Conservation (phyloP, 257 asterid species). For the Solanum etuberosum region DNA sequence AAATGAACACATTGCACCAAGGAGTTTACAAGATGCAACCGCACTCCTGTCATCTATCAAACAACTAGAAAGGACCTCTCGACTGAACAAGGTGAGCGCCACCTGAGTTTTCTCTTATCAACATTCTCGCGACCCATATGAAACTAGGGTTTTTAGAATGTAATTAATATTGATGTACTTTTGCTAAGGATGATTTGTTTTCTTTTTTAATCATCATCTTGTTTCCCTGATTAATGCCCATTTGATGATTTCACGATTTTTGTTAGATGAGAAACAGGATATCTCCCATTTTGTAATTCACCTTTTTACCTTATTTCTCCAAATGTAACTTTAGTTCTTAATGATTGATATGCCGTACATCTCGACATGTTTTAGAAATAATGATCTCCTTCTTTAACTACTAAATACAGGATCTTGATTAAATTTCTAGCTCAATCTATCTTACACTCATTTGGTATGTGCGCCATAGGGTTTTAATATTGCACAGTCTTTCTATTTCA, state of each 20-base stretch:
- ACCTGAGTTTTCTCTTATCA: not conserved
- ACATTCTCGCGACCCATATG: not conserved
- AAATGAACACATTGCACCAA: not conserved
- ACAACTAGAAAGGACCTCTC: not conserved
- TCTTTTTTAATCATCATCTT: not conserved
- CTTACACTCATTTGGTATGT: not conserved
- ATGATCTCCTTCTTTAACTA: not conserved
- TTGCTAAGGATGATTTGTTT: not conserved
- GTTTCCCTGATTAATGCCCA: not conserved
- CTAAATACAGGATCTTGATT: not conserved
- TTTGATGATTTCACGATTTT: not conserved
- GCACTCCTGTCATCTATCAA: not conserved
- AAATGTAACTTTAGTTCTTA: not conserved
- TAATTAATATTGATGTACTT: not conserved
- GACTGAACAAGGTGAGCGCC: not conserved
- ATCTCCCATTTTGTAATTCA: not conserved
- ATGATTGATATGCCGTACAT: not conserved
- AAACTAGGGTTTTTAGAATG: not conserved
- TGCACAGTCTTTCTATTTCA: not conserved
- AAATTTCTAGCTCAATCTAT: not conserved
- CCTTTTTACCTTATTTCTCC: not conserved
- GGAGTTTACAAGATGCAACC: not conserved
- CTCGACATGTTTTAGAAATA: not conserved
- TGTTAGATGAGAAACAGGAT: not conserved
- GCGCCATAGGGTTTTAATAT: not conserved